phyloP scores from a whole-genome alignment of 2,329 filamentous ascomycete species.

The Parastagonospora avenae region DNA sequence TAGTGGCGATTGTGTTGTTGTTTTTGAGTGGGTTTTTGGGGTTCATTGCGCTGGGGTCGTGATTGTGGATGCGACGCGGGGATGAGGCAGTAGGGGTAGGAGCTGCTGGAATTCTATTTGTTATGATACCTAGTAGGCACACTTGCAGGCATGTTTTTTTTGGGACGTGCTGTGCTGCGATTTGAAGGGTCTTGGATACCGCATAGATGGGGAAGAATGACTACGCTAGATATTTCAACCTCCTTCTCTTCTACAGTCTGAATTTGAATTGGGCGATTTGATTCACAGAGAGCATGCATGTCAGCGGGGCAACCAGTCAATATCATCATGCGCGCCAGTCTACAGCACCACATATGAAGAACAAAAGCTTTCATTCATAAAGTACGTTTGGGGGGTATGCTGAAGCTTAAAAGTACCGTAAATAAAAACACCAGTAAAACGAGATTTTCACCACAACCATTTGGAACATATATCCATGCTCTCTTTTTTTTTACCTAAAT shows the following conservation, averaged over 20 bases:
- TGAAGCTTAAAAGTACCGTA: constrained; percentile 1
- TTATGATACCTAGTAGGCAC: neutral
- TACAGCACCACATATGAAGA: neutral
- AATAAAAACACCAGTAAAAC: neutral
- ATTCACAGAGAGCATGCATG: too few relatives aligned
- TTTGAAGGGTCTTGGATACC: neutral
- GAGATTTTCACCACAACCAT: neutral
- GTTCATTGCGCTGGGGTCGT: constrained; percentile 15
- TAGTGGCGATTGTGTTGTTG: constrained; percentile 27
- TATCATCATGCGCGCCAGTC: neutral
- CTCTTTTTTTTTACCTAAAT: constrained; percentile 63
- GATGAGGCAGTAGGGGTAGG: neutral
- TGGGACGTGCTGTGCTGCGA: neutral
- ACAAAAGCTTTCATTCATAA: constrained; percentile 1
- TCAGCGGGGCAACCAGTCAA: neutral
- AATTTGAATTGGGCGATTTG: neutral
- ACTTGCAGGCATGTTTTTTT: neutral
- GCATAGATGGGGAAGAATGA: too few relatives aligned
- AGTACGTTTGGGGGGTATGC: constrained; percentile 11
- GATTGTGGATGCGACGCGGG: too few relatives aligned
- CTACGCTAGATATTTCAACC: too few relatives aligned
- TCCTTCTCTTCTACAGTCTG: too few relatives aligned
- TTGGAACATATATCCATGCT: neutral
- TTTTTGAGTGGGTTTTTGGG: constrained; percentile 24
- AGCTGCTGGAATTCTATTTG: neutral